Evolutionary conservation across 2,329 filamentous ascomycete species (phyloP).

Genomic region (Aspergillus aculeatinus): DNA sequence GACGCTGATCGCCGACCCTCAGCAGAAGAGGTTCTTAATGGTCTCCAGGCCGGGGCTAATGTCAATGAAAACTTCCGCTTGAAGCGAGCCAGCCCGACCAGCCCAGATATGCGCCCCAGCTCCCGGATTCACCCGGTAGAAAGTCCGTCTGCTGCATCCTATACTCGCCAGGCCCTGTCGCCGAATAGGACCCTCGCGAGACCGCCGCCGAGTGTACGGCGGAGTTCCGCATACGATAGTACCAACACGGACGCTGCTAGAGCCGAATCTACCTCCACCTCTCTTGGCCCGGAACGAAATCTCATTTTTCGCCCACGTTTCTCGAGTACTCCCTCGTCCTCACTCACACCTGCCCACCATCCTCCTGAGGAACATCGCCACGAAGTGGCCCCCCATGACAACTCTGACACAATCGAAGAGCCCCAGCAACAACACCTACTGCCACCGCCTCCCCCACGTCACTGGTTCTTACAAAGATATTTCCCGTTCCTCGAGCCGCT

Average conservation of each 20-base stretch:
- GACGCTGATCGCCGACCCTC: conserved; percentile 75
- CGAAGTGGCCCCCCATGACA: conserved; percentile 15
- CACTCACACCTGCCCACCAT: conserved; percentile 17
- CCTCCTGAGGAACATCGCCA: conserved; percentile 10
- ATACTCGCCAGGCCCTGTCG: conserved; percentile 29
- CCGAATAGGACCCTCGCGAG: conserved; percentile 26
- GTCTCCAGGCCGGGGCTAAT: conserved; percentile 66
- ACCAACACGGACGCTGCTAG: conserved; percentile 13
- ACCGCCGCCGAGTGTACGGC: conserved; percentile 24
- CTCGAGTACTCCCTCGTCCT: conserved; percentile 26
- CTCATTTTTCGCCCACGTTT: conserved; percentile 35
- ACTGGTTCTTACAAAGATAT: conserved; percentile 24
- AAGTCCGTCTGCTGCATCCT: conserved; percentile 30
- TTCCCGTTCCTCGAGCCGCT: conserved; percentile 12
- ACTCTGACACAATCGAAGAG: conserved; percentile 15
- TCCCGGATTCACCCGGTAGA: conserved; percentile 44
- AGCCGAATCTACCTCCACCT: conserved; percentile 17
- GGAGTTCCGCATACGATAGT: conserved; percentile 27
- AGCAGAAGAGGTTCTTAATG: conserved; percentile 78
- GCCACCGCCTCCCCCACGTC: conserved; percentile 43
- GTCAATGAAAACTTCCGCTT: conserved; percentile 48
- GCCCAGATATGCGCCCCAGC: conserved; percentile 33
- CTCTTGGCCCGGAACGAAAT: conserved; percentile 31
- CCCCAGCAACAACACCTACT: conserved; percentile 37
- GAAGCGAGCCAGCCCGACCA: conserved; percentile 31